Base-by-base conservation (phyloP, 2,329 filamentous ascomycete genomes). In the Botrytis porri region DNA sequence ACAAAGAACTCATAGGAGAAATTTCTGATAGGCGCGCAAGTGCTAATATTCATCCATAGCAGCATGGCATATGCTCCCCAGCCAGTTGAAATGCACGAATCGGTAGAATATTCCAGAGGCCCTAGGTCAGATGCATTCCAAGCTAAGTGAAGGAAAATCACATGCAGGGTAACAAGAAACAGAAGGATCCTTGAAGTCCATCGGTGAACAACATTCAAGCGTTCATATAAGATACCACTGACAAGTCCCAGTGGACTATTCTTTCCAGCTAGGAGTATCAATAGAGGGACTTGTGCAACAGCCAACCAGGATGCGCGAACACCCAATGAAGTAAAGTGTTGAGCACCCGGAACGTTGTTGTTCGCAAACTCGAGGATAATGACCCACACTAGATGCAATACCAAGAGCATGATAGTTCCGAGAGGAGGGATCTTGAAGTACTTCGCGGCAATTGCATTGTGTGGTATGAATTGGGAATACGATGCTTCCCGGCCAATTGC, bases 121-220 rank as follows among this genome's bases (percentile, higher is more conserved):
- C 74, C 75, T 14, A 78, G 65, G 18, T 74, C 73, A 61, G 78
- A 79, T 18, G 73, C 73, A 60, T 78, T 77, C 78, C 78, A 79
- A 25, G 75, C 71, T 2, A 76, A 63, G 61, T 76, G 75, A 43
- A 77, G 66, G 64, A 77, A 79, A 9, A 76, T 73, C 59, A 78
- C 65, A 73, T 79, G 78, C 18, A 79, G 69, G 4, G 75, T 89
- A 5, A 88, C 88, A 0, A 89, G 91, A 45, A 93, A 83, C 48
- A 93, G 86, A 82, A 93, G 87, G 73, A 89, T 90, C 75, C 91
- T 86, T 3, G 88, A 88, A 18, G 89, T 87, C 91, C 91, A 93
- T 75, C 91, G 86, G 78, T 93, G 91, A 72, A 93, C 81, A 90
- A 91, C 93, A 80, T 92, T 93, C 74, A 93, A 83, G 14, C 89